Evolutionary conservation across 1,284 basidiomycete species (phyloP).

Genomic region (Apiotrichum mycotoxinovorans): DNA sequence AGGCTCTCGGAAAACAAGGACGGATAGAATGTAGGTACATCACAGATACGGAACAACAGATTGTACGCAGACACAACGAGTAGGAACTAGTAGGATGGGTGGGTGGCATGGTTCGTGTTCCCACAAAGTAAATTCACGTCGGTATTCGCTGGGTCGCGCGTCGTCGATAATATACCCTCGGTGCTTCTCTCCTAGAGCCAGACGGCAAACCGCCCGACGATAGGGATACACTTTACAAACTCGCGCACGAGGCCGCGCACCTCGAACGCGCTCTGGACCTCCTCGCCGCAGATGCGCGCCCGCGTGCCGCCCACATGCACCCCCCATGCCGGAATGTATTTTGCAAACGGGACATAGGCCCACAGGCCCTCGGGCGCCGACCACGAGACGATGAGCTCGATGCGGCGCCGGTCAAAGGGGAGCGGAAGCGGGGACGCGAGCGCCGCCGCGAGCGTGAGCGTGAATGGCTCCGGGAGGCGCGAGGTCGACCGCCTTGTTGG

Average conservation of each 20-base stretch:
- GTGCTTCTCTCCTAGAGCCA: slow-evolving; percentile 15
- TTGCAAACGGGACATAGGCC: slow-evolving; percentile 14
- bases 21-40: too few relatives aligned
- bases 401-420: slow-evolving; percentile 15
- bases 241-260: slow-evolving; percentile 7
- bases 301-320: slow-evolving; percentile 6
- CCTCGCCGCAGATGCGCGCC: background rate
- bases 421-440: slow-evolving; percentile 18
- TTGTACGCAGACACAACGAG: too few relatives aligned
- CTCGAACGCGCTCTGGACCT: background rate
- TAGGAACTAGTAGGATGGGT: too few relatives aligned
- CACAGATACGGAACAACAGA: too few relatives aligned
- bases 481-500: background rate
- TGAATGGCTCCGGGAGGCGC: slow-evolving; percentile 5
- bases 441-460: slow-evolving; percentile 18
- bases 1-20: too few relatives aligned
- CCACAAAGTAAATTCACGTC: too few relatives aligned
- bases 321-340: slow-evolving; percentile 10
- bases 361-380: slow-evolving; percentile 3
- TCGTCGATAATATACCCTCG: too few relatives aligned
- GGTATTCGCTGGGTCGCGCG: too few relatives aligned
- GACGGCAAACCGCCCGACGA: slow-evolving; percentile 12
- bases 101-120: too few relatives aligned
- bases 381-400: slow-evolving; percentile 28
- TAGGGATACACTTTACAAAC: slow-evolving; percentile 13